phyloP scores from a whole-genome alignment of 768 basidiomycete genomes.

The Panaeolus cyanescens region DNA sequence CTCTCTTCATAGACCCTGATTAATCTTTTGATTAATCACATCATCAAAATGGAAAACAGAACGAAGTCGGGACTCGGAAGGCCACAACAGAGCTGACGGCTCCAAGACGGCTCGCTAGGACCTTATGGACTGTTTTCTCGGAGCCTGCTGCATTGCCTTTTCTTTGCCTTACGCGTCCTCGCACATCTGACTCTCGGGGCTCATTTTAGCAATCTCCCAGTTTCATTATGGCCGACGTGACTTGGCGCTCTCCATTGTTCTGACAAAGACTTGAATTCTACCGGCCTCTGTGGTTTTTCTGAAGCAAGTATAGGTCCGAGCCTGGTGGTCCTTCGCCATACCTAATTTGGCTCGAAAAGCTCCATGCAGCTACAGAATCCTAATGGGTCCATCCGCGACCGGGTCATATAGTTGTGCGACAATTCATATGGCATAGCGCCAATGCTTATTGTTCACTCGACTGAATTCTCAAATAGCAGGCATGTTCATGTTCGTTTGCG shows the following conservation, averaged over 20 bases:
- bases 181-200: not conserved
- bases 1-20: too few relatives aligned
- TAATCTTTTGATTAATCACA: too few relatives aligned
- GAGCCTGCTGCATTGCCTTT: not conserved
- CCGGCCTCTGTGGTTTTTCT: not conserved
- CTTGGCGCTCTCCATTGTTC: constrained; percentile 1
- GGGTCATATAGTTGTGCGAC: not conserved
- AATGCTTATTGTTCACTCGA: not conserved
- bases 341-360: not conserved
- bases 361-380: not conserved
- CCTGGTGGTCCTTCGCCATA: not conserved
- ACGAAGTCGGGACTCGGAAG: too few relatives aligned
- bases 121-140: not conserved
- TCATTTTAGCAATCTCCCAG: not conserved
- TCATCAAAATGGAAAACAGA: constrained; percentile 3
- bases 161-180: not conserved
- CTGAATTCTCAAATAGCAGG: not conserved
- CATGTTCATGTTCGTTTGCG: not conserved
- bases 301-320: not conserved
- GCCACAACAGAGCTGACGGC: not conserved
- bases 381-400: not conserved
- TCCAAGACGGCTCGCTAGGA: too few relatives aligned
- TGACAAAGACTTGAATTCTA: not conserved
- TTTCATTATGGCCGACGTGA: not conserved
- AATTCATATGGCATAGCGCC: not conserved